Evolutionary conservation across 306 rosid species (phyloP).

Genomic region (Potentilla sterilis): DNA sequence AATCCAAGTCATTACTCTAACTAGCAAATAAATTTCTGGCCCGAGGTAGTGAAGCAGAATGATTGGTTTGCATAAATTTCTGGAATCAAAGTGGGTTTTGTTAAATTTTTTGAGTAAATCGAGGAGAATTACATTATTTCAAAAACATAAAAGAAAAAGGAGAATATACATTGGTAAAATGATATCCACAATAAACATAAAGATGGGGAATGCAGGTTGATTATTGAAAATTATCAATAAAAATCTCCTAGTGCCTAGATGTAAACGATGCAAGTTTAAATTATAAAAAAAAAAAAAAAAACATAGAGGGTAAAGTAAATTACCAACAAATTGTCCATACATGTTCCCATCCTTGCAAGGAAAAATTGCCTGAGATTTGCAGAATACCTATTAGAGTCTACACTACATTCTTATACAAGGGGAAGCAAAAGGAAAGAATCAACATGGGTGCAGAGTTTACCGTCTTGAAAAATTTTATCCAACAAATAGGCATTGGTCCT

Average conservation of each 20-base stretch:
- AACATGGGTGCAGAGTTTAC: constrained; percentile 32
- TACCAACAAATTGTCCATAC: constrained; percentile 82
- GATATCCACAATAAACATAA: not conserved
- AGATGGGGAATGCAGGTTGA: not conserved
- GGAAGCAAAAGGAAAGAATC: constrained; percentile 1
- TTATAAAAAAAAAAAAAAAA: not conserved
- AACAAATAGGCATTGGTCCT: constrained; percentile 71
- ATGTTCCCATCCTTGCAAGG: constrained; percentile 50
- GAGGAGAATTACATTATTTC: not conserved
- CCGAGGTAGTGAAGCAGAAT: not conserved
- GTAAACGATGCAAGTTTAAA: not conserved
- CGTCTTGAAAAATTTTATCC: constrained; percentile 68
- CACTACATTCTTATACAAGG: constrained; percentile 15
- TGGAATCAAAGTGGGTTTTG: not conserved
- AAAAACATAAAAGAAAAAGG: not conserved
- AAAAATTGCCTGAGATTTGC: constrained; percentile 54
- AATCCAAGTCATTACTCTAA: not conserved
- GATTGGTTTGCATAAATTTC: not conserved
- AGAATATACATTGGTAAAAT: not conserved
- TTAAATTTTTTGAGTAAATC: not conserved
- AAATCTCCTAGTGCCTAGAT: not conserved
- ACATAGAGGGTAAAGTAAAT: not conserved
- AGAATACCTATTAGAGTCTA: constrained; percentile 24
- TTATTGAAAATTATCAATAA: not conserved
- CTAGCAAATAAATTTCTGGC: not conserved